Evolutionary conservation across 2,329 filamentous ascomycete genomes (phyloP), one percentile per base, ranked within the genome.

Genomic region (Colletotrichum melonis): DNA sequence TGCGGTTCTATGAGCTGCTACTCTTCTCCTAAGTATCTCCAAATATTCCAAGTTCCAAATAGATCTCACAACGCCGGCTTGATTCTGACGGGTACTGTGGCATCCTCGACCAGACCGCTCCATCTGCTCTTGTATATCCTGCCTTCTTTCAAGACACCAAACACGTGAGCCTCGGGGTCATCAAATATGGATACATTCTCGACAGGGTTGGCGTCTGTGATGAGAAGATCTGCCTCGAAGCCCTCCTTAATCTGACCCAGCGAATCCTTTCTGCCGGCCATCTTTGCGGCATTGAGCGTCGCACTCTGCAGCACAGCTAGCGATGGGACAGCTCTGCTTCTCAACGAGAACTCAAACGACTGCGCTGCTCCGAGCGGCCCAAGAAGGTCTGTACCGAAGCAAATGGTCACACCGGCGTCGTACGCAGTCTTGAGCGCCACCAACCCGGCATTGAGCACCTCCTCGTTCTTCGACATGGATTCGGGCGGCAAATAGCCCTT

Each of bases 101-200:
- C 67, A 52, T 78, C 76, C 24, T 75, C 75, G 2, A 55, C 46
- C 28, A 78, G 38, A 9, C 72, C 76, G 19, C 66, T 62, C 77
- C 76, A 78, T 26, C 75, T 67, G 68, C 77, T 78, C 64, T 75
- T 76, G 5, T 76, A 72, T 19, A 90, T 82, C 16, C 86, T 81
- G 0, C 89, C 89, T 56, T 88, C 88, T 77, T 90, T 90, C 62
- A 91, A 82, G 1, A 90, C 88, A 2, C 82, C 85, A 42, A 88
- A 75, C 6, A 90, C 75, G 70, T 86, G 80, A 5, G 55, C 12
- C 63, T 89, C 85, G 2, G 85, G 85, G 42, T 81, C 76, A 74
- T 87, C 87, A 26, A 91, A 78, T 4, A 90, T 80, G 0, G 82
- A 82, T 30, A 91, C 84, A 76, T 91, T 84, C 26, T 89, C 84